Evolutionary conservation across 2,329 filamentous ascomycete genomes (phyloP), one percentile per base, ranked within the genome.

Genomic region (Knufia petricola): DNA sequence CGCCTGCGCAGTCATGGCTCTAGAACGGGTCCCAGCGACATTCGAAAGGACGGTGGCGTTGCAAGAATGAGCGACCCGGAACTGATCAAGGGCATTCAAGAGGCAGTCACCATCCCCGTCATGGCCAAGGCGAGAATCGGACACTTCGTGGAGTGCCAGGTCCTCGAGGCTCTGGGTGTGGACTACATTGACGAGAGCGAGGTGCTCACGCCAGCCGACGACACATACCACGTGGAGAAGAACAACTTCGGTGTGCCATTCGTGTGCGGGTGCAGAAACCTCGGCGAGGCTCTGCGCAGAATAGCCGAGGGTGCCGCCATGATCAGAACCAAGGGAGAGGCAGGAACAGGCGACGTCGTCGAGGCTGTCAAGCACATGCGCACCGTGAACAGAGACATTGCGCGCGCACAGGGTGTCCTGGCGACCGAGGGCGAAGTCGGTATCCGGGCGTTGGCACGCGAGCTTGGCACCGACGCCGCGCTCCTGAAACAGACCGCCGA

Each of bases 151-250:
- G 92, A 98, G 74, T 95, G 89, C 73, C 90, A 86, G 76, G 94
- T 98, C 70, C 85, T 98, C 63, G 86, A 96, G 76, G 81, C 87
- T 50, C 82, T 96, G 48, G 89, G 87, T 53, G 85, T 96, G 60
- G 92, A 98, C 74, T 98, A 95, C 74, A 92, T 98, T 60, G 89
- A 98, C 69, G 92, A 98, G 73, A 89, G 84, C 67, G 92, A 98
- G 78, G 92, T 98, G 47, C 79, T 98, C 46, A 98, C 92, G 3
- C 90, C 90, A 1, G 92, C 92, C 57, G 92, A 98, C 66, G 79
- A 89, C 63, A 74, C 80, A 58, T 84, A 85, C 76, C 92, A 98
- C 72, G 88, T 98, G 52, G 85, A 89, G 67, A 98, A 98, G 77
- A 74, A 79, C 66, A 68, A 69, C 55, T 96, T 86, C 75, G 79